Base-by-base conservation (phyloP, 106 monocot species). In the Triglochin maritima region DNA sequence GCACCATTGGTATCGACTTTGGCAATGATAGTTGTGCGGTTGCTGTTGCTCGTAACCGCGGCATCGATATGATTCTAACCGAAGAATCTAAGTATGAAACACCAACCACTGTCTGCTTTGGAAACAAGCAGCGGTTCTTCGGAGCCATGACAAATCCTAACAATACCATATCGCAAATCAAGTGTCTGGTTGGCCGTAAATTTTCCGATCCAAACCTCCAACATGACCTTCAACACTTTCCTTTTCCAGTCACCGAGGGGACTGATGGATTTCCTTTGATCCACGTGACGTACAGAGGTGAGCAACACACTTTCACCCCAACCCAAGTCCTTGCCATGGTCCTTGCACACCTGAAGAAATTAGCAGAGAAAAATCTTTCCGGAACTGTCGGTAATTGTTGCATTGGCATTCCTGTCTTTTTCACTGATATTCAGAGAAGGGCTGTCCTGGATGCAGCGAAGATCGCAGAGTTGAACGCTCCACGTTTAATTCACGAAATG, bases 71-170 rank as follows among this genome's bases (percentile, higher is more conserved):
- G 60, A 80, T 93, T 6, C 86, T 89, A 53, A 94, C 89, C 41
- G 84, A 94, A 12, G 93, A 94, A 58, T 89, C 89, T 4, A 94
- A 94, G 80, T 85, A 88, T 9, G 93, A 94, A 71, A 89, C 93
- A 4, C 93, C 93, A 9, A 79, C 86, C 47, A 49, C 86, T 51
- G 82, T 89, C 15, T 84, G 85, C 82, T 86, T 94, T 58, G 85
- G 80, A 4, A 89, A 86, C 5, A 89, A 86, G 80, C 93, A 94
- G 80, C 75, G 93, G 4, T 86, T 81, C 73, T 78, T 94, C 41
- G 93, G 93, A 3, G 79, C 86, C 3, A 67, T 66, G 50, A 89
- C 78, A 79, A 93, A 88, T 50, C 86, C 88, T 3, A 86, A 74
- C 67, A 94, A 84, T 75, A 65, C 93, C 7, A 50, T 94, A 44